A percentile compares a stretch with the other conserved stretches of the same genome.
Conservation (phyloP, 352 stramenopile species). For the Phytophthora capsici region DNA sequence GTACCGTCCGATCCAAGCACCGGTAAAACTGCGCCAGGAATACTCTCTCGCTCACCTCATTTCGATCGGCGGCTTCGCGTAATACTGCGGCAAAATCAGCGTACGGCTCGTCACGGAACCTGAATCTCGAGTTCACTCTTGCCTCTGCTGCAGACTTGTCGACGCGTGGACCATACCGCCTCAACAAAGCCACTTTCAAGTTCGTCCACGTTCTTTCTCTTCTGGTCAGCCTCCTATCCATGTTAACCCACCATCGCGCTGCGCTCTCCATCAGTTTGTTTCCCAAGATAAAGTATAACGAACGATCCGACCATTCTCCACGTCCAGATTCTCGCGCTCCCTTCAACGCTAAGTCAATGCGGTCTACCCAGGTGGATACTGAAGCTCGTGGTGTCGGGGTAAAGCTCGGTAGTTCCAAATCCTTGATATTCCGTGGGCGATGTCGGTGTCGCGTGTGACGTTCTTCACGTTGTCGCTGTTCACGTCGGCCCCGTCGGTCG, state of each 20-base stretch:
- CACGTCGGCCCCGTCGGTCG: not conserved
- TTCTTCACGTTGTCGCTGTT: not conserved
- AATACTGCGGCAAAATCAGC: not conserved
- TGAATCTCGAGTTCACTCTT: not conserved
- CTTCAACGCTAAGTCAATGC: not conserved
- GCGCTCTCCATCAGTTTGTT: slow-evolving; percentile 6
- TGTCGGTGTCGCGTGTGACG: no score
- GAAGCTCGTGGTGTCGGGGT: slow-evolving; percentile 1
- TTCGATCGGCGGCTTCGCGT: not conserved
- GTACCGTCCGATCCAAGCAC: not conserved
- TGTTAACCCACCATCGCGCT: not conserved
- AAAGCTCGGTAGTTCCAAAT: not conserved
- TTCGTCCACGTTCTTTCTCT: not conserved
- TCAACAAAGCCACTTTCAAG: slow-evolving; percentile 4
- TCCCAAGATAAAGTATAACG: slow-evolving; percentile 2
- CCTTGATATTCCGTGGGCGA: not conserved
- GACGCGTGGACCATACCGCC: not conserved
- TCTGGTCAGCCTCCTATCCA: not conserved
- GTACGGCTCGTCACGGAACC: not conserved
- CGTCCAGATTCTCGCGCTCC: not conserved
- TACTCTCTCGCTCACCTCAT: not conserved
- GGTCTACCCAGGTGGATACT: not conserved
- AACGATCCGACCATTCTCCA: not conserved
- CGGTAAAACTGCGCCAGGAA: not conserved
- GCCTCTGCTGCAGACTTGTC: not conserved